Evolutionary conservation across 23 red algal species (phyloP).

Genomic region (Chondrus crispus): DNA sequence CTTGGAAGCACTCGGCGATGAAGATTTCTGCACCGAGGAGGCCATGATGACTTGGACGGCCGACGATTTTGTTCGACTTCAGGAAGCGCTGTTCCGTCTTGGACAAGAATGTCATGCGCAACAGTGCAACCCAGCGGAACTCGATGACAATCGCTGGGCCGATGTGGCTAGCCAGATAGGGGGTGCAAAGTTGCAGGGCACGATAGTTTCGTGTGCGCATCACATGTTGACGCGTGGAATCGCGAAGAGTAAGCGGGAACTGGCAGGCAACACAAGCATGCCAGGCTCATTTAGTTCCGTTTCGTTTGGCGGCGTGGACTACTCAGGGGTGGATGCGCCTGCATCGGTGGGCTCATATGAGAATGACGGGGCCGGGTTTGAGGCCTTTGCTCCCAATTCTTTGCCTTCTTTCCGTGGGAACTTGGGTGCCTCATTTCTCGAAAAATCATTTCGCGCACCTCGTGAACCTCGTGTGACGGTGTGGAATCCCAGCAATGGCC

Average conservation of each 20-base stretch:
- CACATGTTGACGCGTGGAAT: slow-evolving; percentile 66
- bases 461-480: slow-evolving; percentile 95
- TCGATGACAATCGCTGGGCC: slow-evolving; percentile 16
- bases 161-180: slow-evolving; percentile 42
- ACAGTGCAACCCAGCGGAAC: neutral
- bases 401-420: neutral
- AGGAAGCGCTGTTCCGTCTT: slow-evolving; percentile 79
- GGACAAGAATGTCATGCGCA: slow-evolving; percentile 63
- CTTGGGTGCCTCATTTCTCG: slow-evolving; percentile 32
- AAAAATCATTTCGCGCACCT: slow-evolving; percentile 55
- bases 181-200: slow-evolving; percentile 36
- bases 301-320: too few species aligned
- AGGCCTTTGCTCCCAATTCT: neutral
- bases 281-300: too few species aligned
- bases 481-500: slow-evolving; percentile 91
- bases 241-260: neutral
- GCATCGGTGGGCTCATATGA: slow-evolving; percentile 14
- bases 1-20: neutral
- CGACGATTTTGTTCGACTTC: slow-evolving; percentile 83
- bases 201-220: slow-evolving; percentile 45
- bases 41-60: slow-evolving; percentile 67
- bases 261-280: too few species aligned
- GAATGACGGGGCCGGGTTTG: neutral
- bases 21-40: neutral
- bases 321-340: neutral